Conservation (phyloP, 805 yeast species). For the Cyberlindnera mycetangii region DNA sequence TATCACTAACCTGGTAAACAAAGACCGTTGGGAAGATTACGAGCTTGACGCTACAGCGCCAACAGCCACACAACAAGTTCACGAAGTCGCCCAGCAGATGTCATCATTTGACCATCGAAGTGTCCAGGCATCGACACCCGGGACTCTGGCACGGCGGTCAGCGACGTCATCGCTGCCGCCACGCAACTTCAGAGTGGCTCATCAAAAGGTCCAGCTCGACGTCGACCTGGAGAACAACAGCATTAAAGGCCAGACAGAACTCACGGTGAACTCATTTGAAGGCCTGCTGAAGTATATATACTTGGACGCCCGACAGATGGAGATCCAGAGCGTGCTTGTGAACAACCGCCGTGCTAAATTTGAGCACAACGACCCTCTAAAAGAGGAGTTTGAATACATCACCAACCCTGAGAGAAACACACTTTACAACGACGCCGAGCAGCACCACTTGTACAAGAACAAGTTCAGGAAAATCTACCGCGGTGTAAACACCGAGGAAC, state of each 20-base stretch:
- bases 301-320: conserved; percentile 78
- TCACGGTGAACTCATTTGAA: conserved; percentile 73
- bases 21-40: not conserved
- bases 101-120: conserved; percentile 22
- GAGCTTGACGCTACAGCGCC: not conserved
- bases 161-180: not conserved
- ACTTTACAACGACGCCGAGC: conserved; percentile 34
- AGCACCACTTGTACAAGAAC: conserved; percentile 57
- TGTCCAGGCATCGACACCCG: conserved; percentile 19
- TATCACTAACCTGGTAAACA: not conserved
- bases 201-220: conserved; percentile 79
- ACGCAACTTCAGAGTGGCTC: conserved; percentile 64
- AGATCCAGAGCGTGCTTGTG: conserved; percentile 59
- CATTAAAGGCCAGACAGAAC: conserved; percentile 74
- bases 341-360: conserved; percentile 59
- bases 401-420: conserved; percentile 15
- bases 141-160: conserved; percentile 9
- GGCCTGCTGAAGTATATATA: conserved; percentile 54
- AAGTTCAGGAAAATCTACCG: conserved; percentile 52
- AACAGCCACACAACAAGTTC: not conserved
- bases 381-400: conserved; percentile 35
- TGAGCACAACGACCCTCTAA: conserved; percentile 51
- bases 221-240: conserved; percentile 64
- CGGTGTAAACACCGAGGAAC: conserved; percentile 60
- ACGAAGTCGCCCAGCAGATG: conserved; percentile 14